These are phyloP conservation scores for Gaeumannomyces tritici DNA, from an alignment of 2,329 filamentous ascomycete species.

Conservation along the genomic window DNA sequence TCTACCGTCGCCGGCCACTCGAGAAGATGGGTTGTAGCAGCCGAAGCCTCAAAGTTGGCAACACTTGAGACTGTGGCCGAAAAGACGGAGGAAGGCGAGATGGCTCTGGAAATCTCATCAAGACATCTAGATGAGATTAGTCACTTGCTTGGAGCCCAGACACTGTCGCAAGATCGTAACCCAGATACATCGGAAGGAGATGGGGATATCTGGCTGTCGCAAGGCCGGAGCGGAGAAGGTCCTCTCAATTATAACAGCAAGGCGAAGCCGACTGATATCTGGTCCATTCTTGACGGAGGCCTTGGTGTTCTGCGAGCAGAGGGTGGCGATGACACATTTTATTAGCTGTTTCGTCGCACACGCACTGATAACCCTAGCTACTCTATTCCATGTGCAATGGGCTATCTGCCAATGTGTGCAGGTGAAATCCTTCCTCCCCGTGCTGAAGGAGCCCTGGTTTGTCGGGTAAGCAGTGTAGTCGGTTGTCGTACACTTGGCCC, in stretches of 20 bases:
- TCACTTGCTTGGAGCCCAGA: constrained; percentile 31
- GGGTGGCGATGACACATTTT: constrained; percentile 17
- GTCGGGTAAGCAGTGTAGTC: no score
- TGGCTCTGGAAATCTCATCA: constrained; percentile 44
- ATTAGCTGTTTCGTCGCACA: neutral
- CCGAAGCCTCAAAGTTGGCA: constrained; percentile 48
- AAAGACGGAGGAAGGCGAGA: constrained; percentile 48
- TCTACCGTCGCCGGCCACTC: constrained; percentile 32
- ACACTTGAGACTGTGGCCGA: constrained; percentile 50
- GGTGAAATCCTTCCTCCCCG: neutral
- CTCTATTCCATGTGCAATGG: neutral
- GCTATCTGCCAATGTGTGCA: neutral
- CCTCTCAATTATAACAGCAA: neutral
- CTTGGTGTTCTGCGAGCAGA: constrained; percentile 36
- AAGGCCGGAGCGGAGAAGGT: constrained; percentile 14
- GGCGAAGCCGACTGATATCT: constrained; percentile 26
- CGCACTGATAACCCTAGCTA: neutral
- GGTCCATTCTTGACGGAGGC: constrained; percentile 42
- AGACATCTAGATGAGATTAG: constrained; percentile 38
- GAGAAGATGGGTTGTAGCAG: constrained; percentile 49
- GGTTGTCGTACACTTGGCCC: no score
- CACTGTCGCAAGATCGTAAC: neutral
- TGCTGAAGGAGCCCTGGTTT: neutral
- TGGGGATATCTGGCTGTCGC: constrained; percentile 26
- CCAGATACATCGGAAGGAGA: constrained; percentile 17